These are phyloP conservation scores for Psilocybe cubensis DNA, from an alignment of 768 basidiomycete species.

Conservation along the genomic window DNA sequence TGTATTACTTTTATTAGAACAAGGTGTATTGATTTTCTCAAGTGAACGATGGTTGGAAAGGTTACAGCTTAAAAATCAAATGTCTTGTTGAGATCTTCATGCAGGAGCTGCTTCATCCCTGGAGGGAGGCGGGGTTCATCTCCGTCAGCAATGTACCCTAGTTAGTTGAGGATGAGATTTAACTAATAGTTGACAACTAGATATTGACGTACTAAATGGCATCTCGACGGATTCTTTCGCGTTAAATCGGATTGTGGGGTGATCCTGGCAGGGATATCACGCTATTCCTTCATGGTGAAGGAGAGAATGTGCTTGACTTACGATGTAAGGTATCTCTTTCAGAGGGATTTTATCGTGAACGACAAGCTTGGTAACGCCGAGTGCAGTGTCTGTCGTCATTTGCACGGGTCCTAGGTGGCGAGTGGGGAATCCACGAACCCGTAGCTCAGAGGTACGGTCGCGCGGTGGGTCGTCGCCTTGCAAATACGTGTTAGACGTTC, in stretches of 20 bases:
- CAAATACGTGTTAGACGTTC: no score
- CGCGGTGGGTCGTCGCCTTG: constrained; percentile 94
- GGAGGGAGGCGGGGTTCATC: constrained; percentile 79
- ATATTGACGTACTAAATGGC: constrained; percentile 81
- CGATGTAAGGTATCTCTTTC: constrained; percentile 73
- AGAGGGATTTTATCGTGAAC: constrained; percentile 78
- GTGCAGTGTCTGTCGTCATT: constrained; percentile 98
- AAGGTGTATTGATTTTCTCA: no score
- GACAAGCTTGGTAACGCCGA: constrained; percentile 87
- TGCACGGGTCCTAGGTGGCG: constrained; percentile 87
- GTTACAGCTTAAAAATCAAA: constrained; percentile 91
- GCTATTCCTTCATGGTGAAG: background rate
- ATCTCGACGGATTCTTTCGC: constrained; percentile 93
- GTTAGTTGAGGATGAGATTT: background rate
- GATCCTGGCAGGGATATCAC: constrained; percentile 57
- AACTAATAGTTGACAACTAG: background rate
- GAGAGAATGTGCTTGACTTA: constrained; percentile 41
- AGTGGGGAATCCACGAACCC: constrained; percentile 83
- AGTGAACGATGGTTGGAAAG: no score
- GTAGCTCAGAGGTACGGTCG: constrained; percentile 89
- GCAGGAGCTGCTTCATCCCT: constrained; percentile 87
- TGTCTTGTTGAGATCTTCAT: constrained; percentile 84
- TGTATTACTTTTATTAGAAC: no score
- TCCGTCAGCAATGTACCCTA: constrained; percentile 53
- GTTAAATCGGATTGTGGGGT: constrained; percentile 90